A percentile compares a stretch with the other conserved stretches of the same genome.
Evolutionary conservation across 2,329 filamentous ascomycete genomes (phyloP).

Genomic region (Xylariaceae sp.): DNA sequence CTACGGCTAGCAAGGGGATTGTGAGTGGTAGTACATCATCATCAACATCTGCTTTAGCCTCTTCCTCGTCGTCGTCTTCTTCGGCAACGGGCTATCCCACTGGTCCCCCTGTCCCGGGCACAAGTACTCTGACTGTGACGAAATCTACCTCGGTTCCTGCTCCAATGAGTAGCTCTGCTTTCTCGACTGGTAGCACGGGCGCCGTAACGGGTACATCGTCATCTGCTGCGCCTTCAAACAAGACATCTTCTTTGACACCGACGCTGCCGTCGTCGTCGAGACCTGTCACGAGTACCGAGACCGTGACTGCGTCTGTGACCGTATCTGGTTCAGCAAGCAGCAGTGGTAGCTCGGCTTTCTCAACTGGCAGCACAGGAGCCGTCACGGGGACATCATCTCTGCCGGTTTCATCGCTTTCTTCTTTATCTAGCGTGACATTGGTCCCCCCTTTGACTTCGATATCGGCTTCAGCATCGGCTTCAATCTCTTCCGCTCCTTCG

Average conservation of each 20-base stretch:
- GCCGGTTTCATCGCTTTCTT: not conserved
- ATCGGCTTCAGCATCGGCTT: no score
- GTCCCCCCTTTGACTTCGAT: conserved; percentile 13
- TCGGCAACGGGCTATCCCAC: conserved; percentile 7
- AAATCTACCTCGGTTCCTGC: no score
- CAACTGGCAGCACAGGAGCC: conserved; percentile 8
- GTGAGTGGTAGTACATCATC: no score
- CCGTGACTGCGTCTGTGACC: conserved; percentile 10
- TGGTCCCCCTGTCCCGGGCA: conserved; percentile 1
- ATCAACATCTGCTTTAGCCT: no score
- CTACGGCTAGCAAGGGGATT: no score
- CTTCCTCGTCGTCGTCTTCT: conserved; percentile 8
- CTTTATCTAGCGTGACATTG: conserved; percentile 2
- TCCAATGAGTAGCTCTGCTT: not conserved
- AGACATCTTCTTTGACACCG: no score
- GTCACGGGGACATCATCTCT: conserved; percentile 10
- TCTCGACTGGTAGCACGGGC: conserved; percentile 8
- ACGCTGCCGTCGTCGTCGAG: no score
- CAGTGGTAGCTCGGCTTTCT: conserved; percentile 3
- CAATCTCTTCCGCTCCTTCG: no score
- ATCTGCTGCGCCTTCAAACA: conserved; percentile 1
- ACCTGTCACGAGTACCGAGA: conserved; percentile 6
- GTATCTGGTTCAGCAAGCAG: no score
- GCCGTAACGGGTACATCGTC: conserved; percentile 10
- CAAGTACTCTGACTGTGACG: conserved; percentile 14